Conservation (phyloP, 805 yeast genomes). For the Cyberlindnera suaveolens region DNA sequence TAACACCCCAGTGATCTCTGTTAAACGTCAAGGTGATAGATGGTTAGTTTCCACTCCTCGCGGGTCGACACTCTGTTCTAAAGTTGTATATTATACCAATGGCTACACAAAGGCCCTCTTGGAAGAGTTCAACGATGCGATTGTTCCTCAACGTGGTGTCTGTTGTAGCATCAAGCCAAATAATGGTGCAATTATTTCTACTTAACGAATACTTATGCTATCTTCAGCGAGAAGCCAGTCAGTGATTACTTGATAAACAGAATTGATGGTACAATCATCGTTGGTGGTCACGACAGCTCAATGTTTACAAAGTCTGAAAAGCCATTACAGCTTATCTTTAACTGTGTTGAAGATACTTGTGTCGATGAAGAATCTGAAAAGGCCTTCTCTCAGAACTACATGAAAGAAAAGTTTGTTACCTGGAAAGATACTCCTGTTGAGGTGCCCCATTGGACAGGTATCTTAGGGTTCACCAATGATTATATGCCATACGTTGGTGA, state of each 20-base stretch:
- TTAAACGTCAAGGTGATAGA: slow-evolving; percentile 22
- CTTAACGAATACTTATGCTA: slow-evolving; percentile 30
- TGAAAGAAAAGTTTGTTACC: slow-evolving; percentile 27
- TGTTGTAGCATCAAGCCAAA: slow-evolving; percentile 25
- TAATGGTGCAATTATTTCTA: slow-evolving; percentile 25
- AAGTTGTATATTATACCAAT: slow-evolving; percentile 27
- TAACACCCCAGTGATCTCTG: slow-evolving; percentile 31
- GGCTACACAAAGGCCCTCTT: slow-evolving; percentile 33
- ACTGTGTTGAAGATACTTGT: slow-evolving; percentile 30
- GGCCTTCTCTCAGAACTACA: slow-evolving; percentile 24
- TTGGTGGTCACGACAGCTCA: slow-evolving; percentile 25
- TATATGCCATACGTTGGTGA: slow-evolving; percentile 38
- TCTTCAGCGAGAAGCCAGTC: slow-evolving; percentile 22
- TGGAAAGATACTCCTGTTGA: slow-evolving; percentile 26
- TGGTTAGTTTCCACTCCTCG: slow-evolving; percentile 29
- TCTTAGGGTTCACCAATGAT: slow-evolving; percentile 40
- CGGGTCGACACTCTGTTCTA: slow-evolving; percentile 26
- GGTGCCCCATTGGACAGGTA: slow-evolving; percentile 37
- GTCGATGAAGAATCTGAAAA: slow-evolving; percentile 20
- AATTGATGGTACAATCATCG: slow-evolving; percentile 33
- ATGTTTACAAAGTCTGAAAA: slow-evolving; percentile 7
- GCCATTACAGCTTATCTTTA: slow-evolving; percentile 21
- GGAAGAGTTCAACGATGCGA: slow-evolving; percentile 22
- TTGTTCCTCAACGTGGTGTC: slow-evolving; percentile 31
- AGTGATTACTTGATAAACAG: slow-evolving; percentile 33